Percentiles rank a stretch among this genome's conserved stretches.
phyloP scores from a whole-genome alignment of 805 yeast species.

The Candida insectorum region DNA sequence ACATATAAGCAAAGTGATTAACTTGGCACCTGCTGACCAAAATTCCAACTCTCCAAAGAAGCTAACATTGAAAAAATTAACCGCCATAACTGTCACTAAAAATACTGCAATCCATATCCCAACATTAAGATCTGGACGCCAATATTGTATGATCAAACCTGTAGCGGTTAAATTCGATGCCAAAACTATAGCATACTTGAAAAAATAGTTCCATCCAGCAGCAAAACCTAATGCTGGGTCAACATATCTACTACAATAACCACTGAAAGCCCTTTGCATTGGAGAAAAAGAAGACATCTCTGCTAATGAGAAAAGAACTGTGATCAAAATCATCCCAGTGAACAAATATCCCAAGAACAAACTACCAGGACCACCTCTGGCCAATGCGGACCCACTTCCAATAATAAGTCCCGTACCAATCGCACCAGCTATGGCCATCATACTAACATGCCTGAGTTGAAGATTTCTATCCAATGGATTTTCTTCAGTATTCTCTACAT shows the following conservation, averaged over 20 bases:
- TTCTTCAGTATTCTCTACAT: no score
- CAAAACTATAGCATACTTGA: no score
- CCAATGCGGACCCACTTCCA: slow-evolving; percentile 59
- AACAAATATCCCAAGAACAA: slow-evolving; percentile 37
- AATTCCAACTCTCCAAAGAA: slow-evolving; percentile 52
- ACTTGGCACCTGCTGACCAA: slow-evolving; percentile 39
- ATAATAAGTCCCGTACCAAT: slow-evolving; percentile 58
- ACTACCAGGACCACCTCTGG: slow-evolving; percentile 63
- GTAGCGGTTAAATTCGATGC: no score
- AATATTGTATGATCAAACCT: no score
- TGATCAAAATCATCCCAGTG: slow-evolving; percentile 22
- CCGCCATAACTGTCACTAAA: no score
- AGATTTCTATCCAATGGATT: slow-evolving; percentile 39
- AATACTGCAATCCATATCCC: slow-evolving; percentile 9
- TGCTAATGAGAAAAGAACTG: slow-evolving; percentile 29
- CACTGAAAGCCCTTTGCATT: slow-evolving; percentile 29
- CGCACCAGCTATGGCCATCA: slow-evolving; percentile 75
- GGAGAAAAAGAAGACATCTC: slow-evolving; percentile 34
- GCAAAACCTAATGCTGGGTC: slow-evolving; percentile 38
- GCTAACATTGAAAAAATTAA: slow-evolving; percentile 46
- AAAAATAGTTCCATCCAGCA: slow-evolving; percentile 32
- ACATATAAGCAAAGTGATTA: slow-evolving; percentile 33
- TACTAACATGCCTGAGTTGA: slow-evolving; percentile 52
- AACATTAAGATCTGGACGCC: slow-evolving; percentile 9
- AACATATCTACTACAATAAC: slow-evolving; percentile 18